Conservation (phyloP, 306 rosid genomes). For the cucumber (Cucumis sativus) region DNA sequence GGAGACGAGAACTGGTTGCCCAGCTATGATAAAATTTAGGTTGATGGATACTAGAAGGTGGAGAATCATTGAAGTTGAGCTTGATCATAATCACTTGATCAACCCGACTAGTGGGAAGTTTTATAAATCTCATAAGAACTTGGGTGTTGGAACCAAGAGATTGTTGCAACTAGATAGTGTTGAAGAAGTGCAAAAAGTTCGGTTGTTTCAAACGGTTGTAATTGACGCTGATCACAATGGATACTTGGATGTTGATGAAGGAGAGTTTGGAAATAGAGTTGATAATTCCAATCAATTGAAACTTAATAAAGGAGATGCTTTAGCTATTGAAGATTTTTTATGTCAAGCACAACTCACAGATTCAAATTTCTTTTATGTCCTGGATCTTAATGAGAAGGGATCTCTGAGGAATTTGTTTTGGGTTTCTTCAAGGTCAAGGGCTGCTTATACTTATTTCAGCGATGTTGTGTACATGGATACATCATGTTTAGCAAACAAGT, state of each 20-base stretch:
- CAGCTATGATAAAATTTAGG: slow-evolving; percentile 73
- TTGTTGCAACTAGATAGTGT: slow-evolving; percentile 31
- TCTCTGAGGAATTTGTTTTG: slow-evolving; percentile 61
- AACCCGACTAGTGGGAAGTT: slow-evolving; percentile 45
- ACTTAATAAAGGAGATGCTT: slow-evolving; percentile 47
- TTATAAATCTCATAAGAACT: slow-evolving; percentile 52
- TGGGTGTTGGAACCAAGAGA: slow-evolving; percentile 46
- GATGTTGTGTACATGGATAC: slow-evolving; percentile 49
- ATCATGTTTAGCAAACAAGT: slow-evolving; percentile 30
- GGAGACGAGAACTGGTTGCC: slow-evolving; percentile 71
- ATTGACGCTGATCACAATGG: slow-evolving; percentile 31
- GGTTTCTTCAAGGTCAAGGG: slow-evolving; percentile 48
- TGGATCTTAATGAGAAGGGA: slow-evolving; percentile 56
- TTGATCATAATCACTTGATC: slow-evolving; percentile 73
- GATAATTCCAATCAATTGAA: slow-evolving; percentile 35
- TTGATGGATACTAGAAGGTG: slow-evolving; percentile 60
- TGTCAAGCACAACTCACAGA: slow-evolving; percentile 33
- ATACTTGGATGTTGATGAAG: slow-evolving; percentile 25
- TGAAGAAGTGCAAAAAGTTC: slow-evolving; percentile 41
- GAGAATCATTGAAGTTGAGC: slow-evolving; percentile 72
- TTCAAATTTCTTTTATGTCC: slow-evolving; percentile 51
- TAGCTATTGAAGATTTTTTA: slow-evolving; percentile 38
- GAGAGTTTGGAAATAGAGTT: slow-evolving; percentile 16
- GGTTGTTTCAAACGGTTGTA: slow-evolving; percentile 43
- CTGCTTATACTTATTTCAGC: slow-evolving; percentile 36